phyloP scores from a whole-genome alignment of 1,139 yeast species.

The Hansenula lynferdii region DNA sequence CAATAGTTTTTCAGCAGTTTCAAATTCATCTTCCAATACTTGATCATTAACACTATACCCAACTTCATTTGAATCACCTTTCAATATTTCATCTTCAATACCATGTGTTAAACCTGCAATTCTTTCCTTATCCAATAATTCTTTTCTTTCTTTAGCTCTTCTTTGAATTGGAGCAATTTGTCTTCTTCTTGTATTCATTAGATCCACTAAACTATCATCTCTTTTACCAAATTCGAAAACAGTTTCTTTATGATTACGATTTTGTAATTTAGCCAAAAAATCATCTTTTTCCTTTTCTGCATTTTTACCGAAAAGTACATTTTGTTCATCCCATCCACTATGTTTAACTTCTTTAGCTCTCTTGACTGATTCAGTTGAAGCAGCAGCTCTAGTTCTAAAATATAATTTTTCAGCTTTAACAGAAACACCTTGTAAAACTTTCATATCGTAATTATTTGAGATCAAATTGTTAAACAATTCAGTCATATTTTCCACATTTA shows the following conservation, averaged over 20 bases:
- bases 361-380: constrained; percentile 79
- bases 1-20: constrained; percentile 54
- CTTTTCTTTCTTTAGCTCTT: constrained; percentile 67
- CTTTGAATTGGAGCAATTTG: constrained; percentile 88
- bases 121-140: constrained; percentile 68
- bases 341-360: constrained; percentile 76
- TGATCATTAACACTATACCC: constrained; percentile 54
- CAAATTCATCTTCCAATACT: constrained; percentile 48
- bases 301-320: constrained; percentile 69
- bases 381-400: constrained; percentile 79
- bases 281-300: constrained; percentile 69
- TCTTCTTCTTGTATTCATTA: constrained; percentile 81
- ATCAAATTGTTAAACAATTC: constrained; percentile 68
- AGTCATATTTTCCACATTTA: constrained; percentile 61
- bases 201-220: constrained; percentile 69
- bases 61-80: constrained; percentile 46
- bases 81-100: constrained; percentile 66
- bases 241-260: constrained; percentile 75
- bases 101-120: constrained; percentile 70
- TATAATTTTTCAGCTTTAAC: constrained; percentile 84
- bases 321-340: constrained; percentile 90
- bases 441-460: constrained; percentile 64
- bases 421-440: constrained; percentile 64
- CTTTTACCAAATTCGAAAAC: constrained; percentile 81
- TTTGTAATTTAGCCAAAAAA: constrained; percentile 64